phyloP scores from a whole-genome alignment of 2,329 filamentous ascomycete species.

The Eutypella sp. region DNA sequence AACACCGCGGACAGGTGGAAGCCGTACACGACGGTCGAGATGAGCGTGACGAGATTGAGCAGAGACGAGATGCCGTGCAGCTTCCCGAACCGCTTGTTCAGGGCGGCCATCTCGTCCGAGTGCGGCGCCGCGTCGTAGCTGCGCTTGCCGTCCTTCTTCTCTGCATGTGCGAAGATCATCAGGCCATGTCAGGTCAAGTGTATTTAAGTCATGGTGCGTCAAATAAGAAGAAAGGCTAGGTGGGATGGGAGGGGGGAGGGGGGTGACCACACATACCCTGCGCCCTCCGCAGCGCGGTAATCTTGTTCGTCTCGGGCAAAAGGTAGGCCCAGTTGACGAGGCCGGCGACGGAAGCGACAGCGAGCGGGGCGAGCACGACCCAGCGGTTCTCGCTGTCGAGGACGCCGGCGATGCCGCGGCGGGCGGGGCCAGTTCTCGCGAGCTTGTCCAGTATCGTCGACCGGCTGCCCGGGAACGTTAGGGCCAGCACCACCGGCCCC shows the following conservation, averaged over 20 bases:
- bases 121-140: constrained; percentile 75
- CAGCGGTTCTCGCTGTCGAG: constrained; percentile 57
- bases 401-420: constrained; percentile 48
- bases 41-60: constrained; percentile 67
- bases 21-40: constrained; percentile 72
- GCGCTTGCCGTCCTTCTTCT: constrained; percentile 84
- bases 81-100: constrained; percentile 74
- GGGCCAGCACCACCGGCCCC: constrained; percentile 65
- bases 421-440: no score
- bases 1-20: constrained; percentile 64
- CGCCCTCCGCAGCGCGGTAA: constrained; percentile 70
- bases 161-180: constrained; percentile 33
- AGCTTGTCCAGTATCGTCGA: no score
- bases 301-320: constrained; percentile 68
- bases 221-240: no score
- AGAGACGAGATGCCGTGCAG: constrained; percentile 79
- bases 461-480: constrained; percentile 71
- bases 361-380: constrained; percentile 63
- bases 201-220: no score
- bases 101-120: constrained; percentile 73
- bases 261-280: constrained; percentile 68
- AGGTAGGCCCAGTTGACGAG: constrained; percentile 66
- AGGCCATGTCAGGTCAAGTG: constrained; percentile 3
- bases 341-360: constrained; percentile 64
- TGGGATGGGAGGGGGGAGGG: no score